Evolutionary conservation across 2,329 filamentous ascomycete genomes (phyloP).

Genomic region (Aspergillus jensenii): DNA sequence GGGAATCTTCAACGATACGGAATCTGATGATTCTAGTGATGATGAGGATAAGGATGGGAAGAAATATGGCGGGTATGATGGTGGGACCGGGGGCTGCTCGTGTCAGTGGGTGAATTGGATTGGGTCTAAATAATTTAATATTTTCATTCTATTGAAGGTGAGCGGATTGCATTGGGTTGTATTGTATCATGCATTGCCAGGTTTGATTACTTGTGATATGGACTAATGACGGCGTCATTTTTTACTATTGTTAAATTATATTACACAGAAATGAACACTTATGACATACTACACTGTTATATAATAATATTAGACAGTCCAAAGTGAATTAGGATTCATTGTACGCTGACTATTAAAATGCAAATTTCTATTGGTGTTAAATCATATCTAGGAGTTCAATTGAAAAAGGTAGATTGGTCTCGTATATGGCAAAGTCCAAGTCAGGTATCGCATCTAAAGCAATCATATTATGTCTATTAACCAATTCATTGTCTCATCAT

Average conservation of each 20-base stretch:
- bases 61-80: conserved; percentile 52
- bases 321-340: too few relatives aligned
- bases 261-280: neutral
- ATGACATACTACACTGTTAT: neutral
- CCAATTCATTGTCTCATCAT: neutral
- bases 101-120: conserved; percentile 61
- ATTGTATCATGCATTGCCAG: neutral
- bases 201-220: neutral
- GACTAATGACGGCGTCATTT: neutral
- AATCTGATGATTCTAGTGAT: neutral
- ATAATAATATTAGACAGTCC: too few relatives aligned
- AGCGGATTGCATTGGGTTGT: neutral
- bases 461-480: neutral
- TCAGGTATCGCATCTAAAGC: neutral
- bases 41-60: conserved; percentile 28
- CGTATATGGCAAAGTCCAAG: neutral
- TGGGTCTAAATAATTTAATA: conserved; percentile 2
- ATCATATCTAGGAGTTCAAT: neutral
- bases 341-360: too few relatives aligned
- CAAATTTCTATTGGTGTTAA: too few relatives aligned
- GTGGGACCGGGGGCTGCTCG: conserved; percentile 59
- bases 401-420: neutral
- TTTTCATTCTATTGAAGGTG: neutral
- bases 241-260: neutral
- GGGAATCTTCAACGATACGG: conserved; percentile 40